Base-by-base conservation (phyloP, 345 rosid species). In the Bretschneidera sinensis region DNA sequence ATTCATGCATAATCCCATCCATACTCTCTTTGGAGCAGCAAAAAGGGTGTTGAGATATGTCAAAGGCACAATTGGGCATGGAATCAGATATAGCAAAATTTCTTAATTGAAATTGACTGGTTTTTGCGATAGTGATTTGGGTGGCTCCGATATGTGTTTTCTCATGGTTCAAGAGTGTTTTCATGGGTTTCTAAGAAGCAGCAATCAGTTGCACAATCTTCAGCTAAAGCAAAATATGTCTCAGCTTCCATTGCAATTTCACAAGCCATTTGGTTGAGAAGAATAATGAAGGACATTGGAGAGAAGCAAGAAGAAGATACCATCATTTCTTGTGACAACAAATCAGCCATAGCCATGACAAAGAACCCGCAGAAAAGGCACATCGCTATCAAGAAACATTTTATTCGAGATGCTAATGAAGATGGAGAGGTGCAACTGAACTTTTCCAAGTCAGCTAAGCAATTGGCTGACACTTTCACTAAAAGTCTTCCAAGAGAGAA, bases 241-340 rank as follows among this genome's bases (percentile, higher is more conserved):
- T 43, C 63, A 21, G 33, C 16, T 11, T 33, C 53, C 9, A 1
- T 20, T 17, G 35, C 31, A 17, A 34, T 25, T 17, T 18, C 21
- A 24, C 52, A 60, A 48, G 54, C 43, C 20, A 17, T 55, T 24
- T 25, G 59, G 59, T 18, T 55, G 10, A 16, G 43, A 17, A 25
- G 24, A 7, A 24, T 55, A 15, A 17, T 55, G 9, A 8, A 9
- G 1, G 43, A 31, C 16, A 21, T 55, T 5, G 39, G 18, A 25
- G 1, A 31, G 10, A 10, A 5, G 4, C 22, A 55, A 6, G 9
- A 24, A 5, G 5, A 31, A 25, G 22, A 15, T 4, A 55, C 58
- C 0, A 2, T n/a, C 3, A 55, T 28, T 18, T 0, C 9, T 2
- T 2, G 24, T 17, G 43, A 55, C 22, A 25, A 17, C 0, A 24